phyloP scores from a whole-genome alignment of 75 land plant genomes.

The Sequoia sempervirens region DNA sequence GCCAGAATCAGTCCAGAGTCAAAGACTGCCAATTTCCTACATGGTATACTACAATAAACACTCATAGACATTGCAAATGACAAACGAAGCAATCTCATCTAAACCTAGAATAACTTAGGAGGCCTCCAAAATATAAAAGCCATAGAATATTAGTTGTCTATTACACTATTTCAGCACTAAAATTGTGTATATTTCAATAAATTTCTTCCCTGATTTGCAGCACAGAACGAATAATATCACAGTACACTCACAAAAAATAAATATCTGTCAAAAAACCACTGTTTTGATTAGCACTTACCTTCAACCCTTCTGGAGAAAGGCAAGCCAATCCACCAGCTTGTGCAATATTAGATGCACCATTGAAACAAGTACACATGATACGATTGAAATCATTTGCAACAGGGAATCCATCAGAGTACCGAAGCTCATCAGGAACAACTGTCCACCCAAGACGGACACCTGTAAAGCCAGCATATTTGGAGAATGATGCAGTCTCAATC shows the following conservation, averaged over 20 bases:
- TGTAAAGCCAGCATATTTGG: constrained; percentile 95
- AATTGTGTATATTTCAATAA: background rate
- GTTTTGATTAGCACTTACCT: constrained; percentile 40
- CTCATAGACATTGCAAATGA: background rate
- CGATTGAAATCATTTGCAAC: constrained; percentile 90
- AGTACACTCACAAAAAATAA: background rate
- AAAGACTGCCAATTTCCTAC: background rate
- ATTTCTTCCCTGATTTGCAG: background rate
- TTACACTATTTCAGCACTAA: background rate
- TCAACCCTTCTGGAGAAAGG: constrained; percentile 75
- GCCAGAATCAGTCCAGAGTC: background rate
- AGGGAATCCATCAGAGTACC: constrained; percentile 82
- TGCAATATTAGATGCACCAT: constrained; percentile 88
- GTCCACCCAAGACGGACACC: constrained; percentile 98
- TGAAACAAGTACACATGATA: constrained; percentile 87
- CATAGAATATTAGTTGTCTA: background rate
- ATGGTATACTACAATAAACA: background rate
- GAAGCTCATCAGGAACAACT: constrained; percentile 74
- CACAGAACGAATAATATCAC: background rate
- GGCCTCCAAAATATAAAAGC: background rate
- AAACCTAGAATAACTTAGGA: background rate
- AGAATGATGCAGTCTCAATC: constrained; percentile 84
- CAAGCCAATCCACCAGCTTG: constrained; percentile 95
- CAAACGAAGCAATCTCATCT: background rate
- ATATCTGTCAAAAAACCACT: background rate